Conservation (phyloP, 169 alveolate species). For the Cryptosporidium tyzzeri region DNA sequence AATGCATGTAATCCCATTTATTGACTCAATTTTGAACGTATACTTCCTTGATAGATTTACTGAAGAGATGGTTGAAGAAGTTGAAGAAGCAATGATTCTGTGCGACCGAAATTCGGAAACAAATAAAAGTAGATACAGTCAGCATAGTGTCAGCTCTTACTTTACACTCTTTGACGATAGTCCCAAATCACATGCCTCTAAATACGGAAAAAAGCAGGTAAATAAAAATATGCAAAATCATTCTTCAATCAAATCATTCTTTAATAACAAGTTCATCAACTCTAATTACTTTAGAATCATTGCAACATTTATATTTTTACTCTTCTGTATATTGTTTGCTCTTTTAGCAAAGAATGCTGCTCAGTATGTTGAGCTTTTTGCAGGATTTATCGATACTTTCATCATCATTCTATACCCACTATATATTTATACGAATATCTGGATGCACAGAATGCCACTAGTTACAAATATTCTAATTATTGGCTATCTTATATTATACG, state of each 20-base stretch:
- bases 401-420: conserved; percentile 56
- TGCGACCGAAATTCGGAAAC: neutral
- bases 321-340: conserved; percentile 41
- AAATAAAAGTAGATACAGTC: conserved; percentile 8
- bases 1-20: conserved; percentile 54
- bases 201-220: neutral
- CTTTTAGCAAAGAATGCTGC: conserved; percentile 71
- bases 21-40: conserved; percentile 39
- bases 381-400: conserved; percentile 63
- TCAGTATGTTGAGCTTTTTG: conserved; percentile 70
- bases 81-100: conserved; percentile 62
- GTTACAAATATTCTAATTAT: conserved; percentile 5
- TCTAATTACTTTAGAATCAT: conserved; percentile 40
- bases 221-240: neutral
- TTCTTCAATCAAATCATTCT: neutral
- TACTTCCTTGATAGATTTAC: conserved; percentile 32
- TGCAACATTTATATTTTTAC: conserved; percentile 13
- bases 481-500: conserved; percentile 42
- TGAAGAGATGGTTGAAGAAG: conserved; percentile 35
- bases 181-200: neutral
- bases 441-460: conserved; percentile 45
- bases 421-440: conserved; percentile 32
- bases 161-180: conserved; percentile 31
- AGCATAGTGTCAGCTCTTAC: conserved; percentile 68
- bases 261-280: neutral